These are phyloP conservation scores for Austroboletus novae-zelandiae DNA, from an alignment of 1,284 basidiomycete species.

Conservation along the genomic window DNA sequence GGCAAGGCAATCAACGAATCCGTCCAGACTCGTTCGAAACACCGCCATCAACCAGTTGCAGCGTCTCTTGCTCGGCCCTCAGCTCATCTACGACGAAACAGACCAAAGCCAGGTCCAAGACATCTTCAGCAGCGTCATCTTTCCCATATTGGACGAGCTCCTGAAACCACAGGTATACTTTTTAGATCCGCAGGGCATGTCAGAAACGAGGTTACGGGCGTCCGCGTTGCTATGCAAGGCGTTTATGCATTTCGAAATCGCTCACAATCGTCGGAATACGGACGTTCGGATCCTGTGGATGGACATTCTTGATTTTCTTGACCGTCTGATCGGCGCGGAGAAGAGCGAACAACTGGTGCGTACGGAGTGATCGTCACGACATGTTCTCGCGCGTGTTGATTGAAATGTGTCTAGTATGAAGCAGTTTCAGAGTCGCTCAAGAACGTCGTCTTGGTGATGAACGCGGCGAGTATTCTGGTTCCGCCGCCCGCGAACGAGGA, in stretches of 20 bases:
- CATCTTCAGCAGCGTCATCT: slow-evolving; percentile 88
- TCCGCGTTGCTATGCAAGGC: slow-evolving; percentile 90
- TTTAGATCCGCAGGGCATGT: slow-evolving; percentile 83
- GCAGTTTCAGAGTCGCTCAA: slow-evolving; percentile 96
- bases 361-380: slow-evolving; percentile 14
- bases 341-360: slow-evolving; percentile 84
- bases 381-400: slow-evolving; percentile 2
- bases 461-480: slow-evolving; percentile 80
- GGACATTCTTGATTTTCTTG: slow-evolving; percentile 87
- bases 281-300: slow-evolving; percentile 86
- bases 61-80: slow-evolving; percentile 81
- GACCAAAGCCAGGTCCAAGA: slow-evolving; percentile 70
- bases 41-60: slow-evolving; percentile 84
- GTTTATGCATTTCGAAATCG: slow-evolving; percentile 90
- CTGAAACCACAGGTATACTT: slow-evolving; percentile 81
- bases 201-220: slow-evolving; percentile 86
- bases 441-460: slow-evolving; percentile 96
- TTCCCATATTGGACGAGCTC: slow-evolving; percentile 91
- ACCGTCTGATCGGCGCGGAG: slow-evolving; percentile 85
- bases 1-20: slow-evolving; percentile 83
- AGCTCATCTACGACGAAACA: slow-evolving; percentile 57
- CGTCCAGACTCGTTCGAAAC: slow-evolving; percentile 83
- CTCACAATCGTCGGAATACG: slow-evolving; percentile 62
- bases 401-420: slow-evolving; percentile 64
- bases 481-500: slow-evolving; percentile 58